phyloP scores from a whole-genome alignment of 2,329 filamentous ascomycete species.

The Mycogone perniciosa region DNA sequence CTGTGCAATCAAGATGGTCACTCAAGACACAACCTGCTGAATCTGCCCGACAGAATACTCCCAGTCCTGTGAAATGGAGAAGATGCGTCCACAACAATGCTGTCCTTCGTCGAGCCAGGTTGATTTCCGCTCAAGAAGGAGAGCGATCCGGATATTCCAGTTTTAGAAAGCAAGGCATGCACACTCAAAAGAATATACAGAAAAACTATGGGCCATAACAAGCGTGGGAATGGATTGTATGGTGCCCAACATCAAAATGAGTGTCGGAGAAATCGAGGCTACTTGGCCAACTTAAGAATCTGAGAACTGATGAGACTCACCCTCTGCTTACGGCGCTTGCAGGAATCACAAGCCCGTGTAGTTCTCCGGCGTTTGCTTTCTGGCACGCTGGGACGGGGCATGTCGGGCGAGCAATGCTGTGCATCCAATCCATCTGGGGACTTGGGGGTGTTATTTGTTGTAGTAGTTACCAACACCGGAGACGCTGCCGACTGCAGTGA shows the following conservation, averaged over 20 bases:
- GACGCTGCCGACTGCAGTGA: constrained; percentile 3
- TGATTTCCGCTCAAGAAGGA: too few relatives aligned
- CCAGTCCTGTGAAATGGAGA: neutral
- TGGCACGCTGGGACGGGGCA: constrained; percentile 51
- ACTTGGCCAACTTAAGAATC: constrained; percentile 1
- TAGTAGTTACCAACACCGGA: constrained; percentile 3
- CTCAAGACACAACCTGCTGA: neutral
- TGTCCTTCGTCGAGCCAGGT: too few relatives aligned
- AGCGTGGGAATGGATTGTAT: too few relatives aligned
- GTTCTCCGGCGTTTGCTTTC: constrained; percentile 57
- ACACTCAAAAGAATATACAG: too few relatives aligned
- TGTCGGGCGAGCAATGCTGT: constrained; percentile 18
- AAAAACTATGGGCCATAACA: too few relatives aligned
- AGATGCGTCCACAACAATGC: too few relatives aligned
- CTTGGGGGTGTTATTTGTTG: constrained; percentile 1
- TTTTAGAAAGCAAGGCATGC: too few relatives aligned
- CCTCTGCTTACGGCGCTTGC: constrained; percentile 63
- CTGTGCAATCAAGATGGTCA: constrained; percentile 4
- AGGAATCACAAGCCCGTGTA: constrained; percentile 57
- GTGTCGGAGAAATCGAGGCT: neutral
- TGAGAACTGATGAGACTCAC: constrained; percentile 33
- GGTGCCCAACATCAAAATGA: neutral
- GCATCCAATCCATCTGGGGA: constrained; percentile 3
- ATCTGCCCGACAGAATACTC: constrained; percentile 1
- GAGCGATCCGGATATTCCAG: too few relatives aligned